Base-by-base conservation (phyloP, 805 yeast genomes). In the Saturnispora dispora region DNA sequence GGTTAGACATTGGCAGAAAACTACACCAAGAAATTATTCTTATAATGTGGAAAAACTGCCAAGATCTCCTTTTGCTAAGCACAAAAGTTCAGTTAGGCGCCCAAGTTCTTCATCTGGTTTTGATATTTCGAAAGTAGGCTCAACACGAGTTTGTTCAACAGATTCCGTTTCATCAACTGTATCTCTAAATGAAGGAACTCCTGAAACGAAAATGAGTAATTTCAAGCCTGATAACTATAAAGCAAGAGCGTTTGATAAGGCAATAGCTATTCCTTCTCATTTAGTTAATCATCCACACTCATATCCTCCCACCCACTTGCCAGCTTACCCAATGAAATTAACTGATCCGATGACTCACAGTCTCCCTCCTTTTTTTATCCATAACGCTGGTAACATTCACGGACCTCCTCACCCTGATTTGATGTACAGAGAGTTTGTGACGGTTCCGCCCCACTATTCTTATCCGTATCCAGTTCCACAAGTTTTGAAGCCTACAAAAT, bases 391-490 rank as follows among this genome's bases (percentile, higher is more conserved):
- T 6, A 37, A 37, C 13, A 5, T 18, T 2, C 41, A 7, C 18
- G 23, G 8, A 11, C 42, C 49, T 17, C 45, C 45, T n/a, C n/a
- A 11, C 13, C 41, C 49, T 8, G 25, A 37, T 37, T 18, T 37
- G 41, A 18, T 37, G 41, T 37, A 37, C 23, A n/a, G 41, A 11
- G 15, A 37, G 22, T 10, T 37, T 18, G 23, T 17, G 20, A 20
- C 22, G 18, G 4, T 37, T 23, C 32, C 44, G 5, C 48, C 52
- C 8, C 53, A 33, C 35, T 53, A 51, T 9, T 46, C 53, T 3
- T 51, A 49, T 15, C 53, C 20, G 11, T 33, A 36, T 10, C 27
- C 13, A 28, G 25, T 36, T 13, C 46, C 39, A 17, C 50, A 39
- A 17, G 30, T 37, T 37, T n/a, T n/a, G 22, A 37, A 37, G 6